Evolutionary conservation across 768 basidiomycete genomes (phyloP).

Genomic region (Piloderma croceum): DNA sequence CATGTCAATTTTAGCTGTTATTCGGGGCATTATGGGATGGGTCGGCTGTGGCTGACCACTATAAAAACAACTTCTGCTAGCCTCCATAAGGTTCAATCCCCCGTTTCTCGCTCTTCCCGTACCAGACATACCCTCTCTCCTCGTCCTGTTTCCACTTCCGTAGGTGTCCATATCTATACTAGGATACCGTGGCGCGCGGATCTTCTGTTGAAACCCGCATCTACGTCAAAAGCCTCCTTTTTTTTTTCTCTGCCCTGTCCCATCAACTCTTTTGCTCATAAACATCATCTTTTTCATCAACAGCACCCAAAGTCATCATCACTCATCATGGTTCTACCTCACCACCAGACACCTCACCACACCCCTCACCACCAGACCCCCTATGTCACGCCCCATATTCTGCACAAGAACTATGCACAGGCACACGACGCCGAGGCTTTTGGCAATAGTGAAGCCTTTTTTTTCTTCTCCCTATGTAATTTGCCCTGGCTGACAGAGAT

Average conservation of each 20-base stretch:
- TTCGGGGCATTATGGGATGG: constrained; percentile 36
- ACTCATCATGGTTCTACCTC: too few relatives aligned
- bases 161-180: too few relatives aligned
- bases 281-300: background rate
- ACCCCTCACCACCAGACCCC: constrained; percentile 54
- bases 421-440: constrained; percentile 58
- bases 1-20: constrained; percentile 19
- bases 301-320: constrained; percentile 7
- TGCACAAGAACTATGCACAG: constrained; percentile 82
- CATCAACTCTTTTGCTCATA: background rate
- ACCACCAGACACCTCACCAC: background rate
- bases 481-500: constrained; percentile 3
- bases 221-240: constrained; percentile 13
- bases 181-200: too few relatives aligned
- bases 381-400: constrained; percentile 85
- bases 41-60: constrained; percentile 19
- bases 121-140: too few relatives aligned
- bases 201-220: too few relatives aligned
- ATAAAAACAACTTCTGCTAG: constrained; percentile 27
- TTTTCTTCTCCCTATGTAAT: constrained; percentile 3
- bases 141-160: too few relatives aligned
- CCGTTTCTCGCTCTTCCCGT: constrained; percentile 19
- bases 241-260: constrained; percentile 9
- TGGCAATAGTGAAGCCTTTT: constrained; percentile 47
- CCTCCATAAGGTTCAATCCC: constrained; percentile 9